These are phyloP conservation scores for Thelephora aurantiotincta DNA, from an alignment of 768 basidiomycete species.

Conservation along the genomic window DNA sequence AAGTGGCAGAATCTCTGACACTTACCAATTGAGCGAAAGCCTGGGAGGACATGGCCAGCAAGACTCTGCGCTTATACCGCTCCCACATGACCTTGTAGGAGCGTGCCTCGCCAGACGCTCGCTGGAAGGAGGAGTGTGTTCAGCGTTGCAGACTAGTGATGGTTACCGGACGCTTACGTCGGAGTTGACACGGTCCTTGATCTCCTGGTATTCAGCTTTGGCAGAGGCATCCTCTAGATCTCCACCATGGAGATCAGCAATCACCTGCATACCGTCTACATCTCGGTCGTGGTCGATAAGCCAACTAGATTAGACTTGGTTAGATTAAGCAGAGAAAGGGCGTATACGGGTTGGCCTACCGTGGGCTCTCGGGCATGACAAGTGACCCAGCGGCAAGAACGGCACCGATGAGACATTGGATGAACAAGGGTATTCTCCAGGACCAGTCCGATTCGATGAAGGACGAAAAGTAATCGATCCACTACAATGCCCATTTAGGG, in stretches of 20 bases:
- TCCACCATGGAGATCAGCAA: conserved; percentile 83
- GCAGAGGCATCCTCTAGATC: conserved; percentile 54
- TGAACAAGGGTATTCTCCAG: conserved; percentile 84
- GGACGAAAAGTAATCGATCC: conserved; percentile 91
- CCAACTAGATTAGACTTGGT: conserved; percentile 36
- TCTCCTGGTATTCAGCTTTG: conserved; percentile 77
- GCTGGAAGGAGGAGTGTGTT: conserved; percentile 25
- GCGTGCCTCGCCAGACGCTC: conserved; percentile 60
- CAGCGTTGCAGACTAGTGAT: not conserved
- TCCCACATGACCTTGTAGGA: conserved; percentile 77
- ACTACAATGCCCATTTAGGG: conserved; percentile 26
- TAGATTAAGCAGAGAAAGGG: not conserved
- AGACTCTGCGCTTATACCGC: conserved; percentile 72
- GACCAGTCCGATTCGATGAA: conserved; percentile 73
- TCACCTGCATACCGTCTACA: conserved; percentile 68
- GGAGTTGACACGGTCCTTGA: conserved; percentile 63
- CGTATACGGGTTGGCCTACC: conserved; percentile 26
- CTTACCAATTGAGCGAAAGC: conserved; percentile 88
- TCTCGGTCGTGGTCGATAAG: conserved; percentile 82
- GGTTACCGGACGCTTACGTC: conserved; percentile 31
- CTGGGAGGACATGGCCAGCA: conserved; percentile 92
- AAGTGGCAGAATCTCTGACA: conserved; percentile 8
- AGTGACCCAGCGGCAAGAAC: conserved; percentile 72
- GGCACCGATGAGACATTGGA: conserved; percentile 78
- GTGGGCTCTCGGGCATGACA: conserved; percentile 80